Evolutionary conservation across 1,284 basidiomycete species (phyloP).

Genomic region (Cryptococcus sp.): DNA sequence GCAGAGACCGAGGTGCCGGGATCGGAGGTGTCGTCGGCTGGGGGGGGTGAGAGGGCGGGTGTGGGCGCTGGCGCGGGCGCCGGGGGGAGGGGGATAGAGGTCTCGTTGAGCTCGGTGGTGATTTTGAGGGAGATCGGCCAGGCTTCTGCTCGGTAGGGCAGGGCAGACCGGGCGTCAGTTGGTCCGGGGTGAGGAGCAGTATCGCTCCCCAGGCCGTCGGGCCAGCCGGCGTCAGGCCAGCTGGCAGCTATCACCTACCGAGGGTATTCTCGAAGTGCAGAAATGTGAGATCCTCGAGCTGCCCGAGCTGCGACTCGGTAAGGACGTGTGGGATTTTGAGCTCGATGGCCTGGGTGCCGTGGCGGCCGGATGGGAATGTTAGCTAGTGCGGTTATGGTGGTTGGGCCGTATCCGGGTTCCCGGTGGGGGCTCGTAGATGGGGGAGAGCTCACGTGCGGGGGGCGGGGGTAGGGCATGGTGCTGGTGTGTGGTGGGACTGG

Average conservation of each 20-base stretch:
- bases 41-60: neutral
- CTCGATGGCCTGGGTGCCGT: conserved; percentile 17
- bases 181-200: no score
- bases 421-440: neutral
- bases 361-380: neutral
- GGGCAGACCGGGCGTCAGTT: no score
- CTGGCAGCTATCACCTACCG: conserved; percentile 3
- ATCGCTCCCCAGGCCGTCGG: no score
- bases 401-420: no score
- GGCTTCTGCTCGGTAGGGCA: conserved; percentile 3
- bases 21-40: neutral
- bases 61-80: neutral
- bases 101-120: conserved; percentile 5
- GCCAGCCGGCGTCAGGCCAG: no score
- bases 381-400: neutral
- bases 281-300: conserved; percentile 20
- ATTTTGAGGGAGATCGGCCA: conserved; percentile 22
- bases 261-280: conserved; percentile 15
- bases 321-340: conserved; percentile 17
- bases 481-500: neutral
- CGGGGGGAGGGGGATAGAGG: neutral
- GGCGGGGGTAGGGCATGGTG: conserved; percentile 17
- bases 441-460: conserved; percentile 14
- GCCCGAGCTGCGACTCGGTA: conserved; percentile 17
- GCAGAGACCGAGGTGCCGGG: neutral